These are phyloP conservation scores for Cryptosporidium ryanae DNA, from an alignment of 169 alveolate genomes.

Conservation along the genomic window DNA sequence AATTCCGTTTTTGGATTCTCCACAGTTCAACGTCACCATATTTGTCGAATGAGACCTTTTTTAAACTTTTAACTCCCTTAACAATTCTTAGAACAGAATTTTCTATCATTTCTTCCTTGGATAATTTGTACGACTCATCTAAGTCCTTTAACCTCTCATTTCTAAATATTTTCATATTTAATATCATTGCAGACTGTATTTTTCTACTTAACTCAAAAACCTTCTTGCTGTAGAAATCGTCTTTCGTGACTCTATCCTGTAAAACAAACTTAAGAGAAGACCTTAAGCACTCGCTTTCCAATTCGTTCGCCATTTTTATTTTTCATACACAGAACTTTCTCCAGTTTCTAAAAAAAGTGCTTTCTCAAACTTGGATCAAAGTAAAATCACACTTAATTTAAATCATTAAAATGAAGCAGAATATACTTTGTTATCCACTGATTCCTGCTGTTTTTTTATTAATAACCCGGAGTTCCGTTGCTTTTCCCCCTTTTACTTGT, in stretches of 20 bases:
- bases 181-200: constrained; percentile 44
- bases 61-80: background rate
- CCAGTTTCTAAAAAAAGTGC: too few relatives aligned
- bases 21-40: constrained; percentile 28
- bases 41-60: background rate
- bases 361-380: too few relatives aligned
- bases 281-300: background rate
- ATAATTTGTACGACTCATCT: background rate
- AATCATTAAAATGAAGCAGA: too few relatives aligned
- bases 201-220: background rate
- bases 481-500: too few relatives aligned
- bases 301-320: constrained; percentile 6
- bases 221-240: background rate
- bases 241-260: background rate
- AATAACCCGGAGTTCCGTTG: too few relatives aligned
- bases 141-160: constrained; percentile 38
- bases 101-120: constrained; percentile 22
- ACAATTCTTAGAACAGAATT: constrained; percentile 5
- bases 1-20: background rate
- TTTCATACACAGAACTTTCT: too few relatives aligned
- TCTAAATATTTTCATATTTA: constrained; percentile 33
- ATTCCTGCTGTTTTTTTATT: too few relatives aligned
- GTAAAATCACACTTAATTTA: too few relatives aligned
- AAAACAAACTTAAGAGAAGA: constrained; percentile 5
- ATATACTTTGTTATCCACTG: too few relatives aligned